A percentile compares a stretch with the other conserved stretches of the same genome.
Evolutionary conservation across 2,329 filamentous ascomycete species (phyloP).

Genomic region (Trichoderma cornu-damae): DNA sequence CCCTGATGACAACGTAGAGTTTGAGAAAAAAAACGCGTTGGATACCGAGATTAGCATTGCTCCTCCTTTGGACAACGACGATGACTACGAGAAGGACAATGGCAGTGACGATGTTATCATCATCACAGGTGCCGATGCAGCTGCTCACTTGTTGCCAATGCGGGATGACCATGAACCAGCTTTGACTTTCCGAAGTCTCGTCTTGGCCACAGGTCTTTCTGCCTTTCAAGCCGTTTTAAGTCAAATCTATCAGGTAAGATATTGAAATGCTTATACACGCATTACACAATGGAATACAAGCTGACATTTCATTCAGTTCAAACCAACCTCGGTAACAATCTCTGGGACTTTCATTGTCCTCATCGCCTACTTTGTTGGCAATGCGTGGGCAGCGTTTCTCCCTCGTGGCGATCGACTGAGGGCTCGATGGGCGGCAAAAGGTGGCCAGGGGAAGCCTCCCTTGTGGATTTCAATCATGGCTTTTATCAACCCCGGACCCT

Average conservation of each 20-base stretch:
- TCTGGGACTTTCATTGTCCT: constrained; percentile 53
- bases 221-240: constrained; percentile 52
- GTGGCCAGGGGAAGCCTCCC: constrained; percentile 39
- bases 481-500: constrained; percentile 49
- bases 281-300: not conserved
- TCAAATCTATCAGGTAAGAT: constrained; percentile 48
- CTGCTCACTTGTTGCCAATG: constrained; percentile 44
- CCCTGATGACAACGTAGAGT: not conserved
- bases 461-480: constrained; percentile 36
- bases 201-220: constrained; percentile 45
- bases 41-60: not conserved
- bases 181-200: constrained; percentile 49
- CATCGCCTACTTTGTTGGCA: constrained; percentile 52
- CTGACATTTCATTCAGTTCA: constrained; percentile 37
- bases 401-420: constrained; percentile 48
- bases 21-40: not conserved
- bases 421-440: constrained; percentile 41
- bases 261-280: not conserved
- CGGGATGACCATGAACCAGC: constrained; percentile 49
- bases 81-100: constrained; percentile 28
- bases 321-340: constrained; percentile 45
- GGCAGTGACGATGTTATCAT: constrained; percentile 42
- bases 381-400: constrained; percentile 27
- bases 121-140: constrained; percentile 47
- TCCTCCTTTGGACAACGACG: not conserved